Conservation (phyloP, 2,329 filamentous ascomycete species). For the Exophiala sp. region DNA sequence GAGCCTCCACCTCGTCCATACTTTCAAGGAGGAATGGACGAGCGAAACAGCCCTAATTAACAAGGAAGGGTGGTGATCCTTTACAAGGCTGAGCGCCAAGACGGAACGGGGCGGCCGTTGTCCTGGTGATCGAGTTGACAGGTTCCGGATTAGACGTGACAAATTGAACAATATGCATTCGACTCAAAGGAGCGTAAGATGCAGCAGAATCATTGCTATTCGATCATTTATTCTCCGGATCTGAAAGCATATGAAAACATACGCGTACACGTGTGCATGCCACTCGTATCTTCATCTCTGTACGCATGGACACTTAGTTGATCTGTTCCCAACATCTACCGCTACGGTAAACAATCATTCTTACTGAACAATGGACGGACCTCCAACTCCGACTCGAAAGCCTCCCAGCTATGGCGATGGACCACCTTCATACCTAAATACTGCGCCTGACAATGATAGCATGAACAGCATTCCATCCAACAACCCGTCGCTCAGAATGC, state of each 20-base stretch:
- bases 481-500: slow-evolving; percentile 44
- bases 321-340: slow-evolving; percentile 11
- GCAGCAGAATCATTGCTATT: too few relatives aligned
- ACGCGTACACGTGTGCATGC: background rate
- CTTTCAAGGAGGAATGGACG: too few relatives aligned
- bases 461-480: slow-evolving; percentile 34
- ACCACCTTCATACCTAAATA: slow-evolving; percentile 39
- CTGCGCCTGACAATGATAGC: slow-evolving; percentile 31
- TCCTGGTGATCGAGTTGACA: too few relatives aligned
- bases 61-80: too few relatives aligned
- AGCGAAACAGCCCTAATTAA: too few relatives aligned
- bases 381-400: slow-evolving; percentile 26
- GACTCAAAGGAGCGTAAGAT: too few relatives aligned
- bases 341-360: slow-evolving; percentile 18
- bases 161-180: too few relatives aligned
- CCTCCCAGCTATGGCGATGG: slow-evolving; percentile 41
- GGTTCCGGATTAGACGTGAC: too few relatives aligned
- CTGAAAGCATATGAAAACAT: background rate
- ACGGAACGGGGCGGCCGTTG: too few relatives aligned
- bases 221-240: slow-evolving; percentile 9
- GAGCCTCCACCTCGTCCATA: too few relatives aligned
- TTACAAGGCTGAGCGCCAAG: too few relatives aligned
- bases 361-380: slow-evolving; percentile 21
- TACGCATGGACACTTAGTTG: slow-evolving; percentile 18
- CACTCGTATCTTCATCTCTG: slow-evolving; percentile 2